phyloP scores from a whole-genome alignment of 1,284 basidiomycete species.

The Moesziomyces globuligerus region DNA sequence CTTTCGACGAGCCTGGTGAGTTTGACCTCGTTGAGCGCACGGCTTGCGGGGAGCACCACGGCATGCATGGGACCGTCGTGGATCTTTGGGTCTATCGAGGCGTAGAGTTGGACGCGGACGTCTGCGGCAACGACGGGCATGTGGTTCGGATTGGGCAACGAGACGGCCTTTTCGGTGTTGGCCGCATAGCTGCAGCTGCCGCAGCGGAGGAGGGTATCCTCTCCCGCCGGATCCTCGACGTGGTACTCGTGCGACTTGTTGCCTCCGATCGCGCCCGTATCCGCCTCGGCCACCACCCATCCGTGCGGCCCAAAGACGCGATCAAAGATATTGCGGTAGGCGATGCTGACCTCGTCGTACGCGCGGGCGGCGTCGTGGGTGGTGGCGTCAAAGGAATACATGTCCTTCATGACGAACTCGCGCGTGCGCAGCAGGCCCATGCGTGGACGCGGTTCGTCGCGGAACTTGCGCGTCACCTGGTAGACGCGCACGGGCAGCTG shows the following conservation, averaged over 20 bases:
- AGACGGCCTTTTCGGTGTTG: slow-evolving; percentile 64
- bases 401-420: slow-evolving; percentile 68
- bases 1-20: slow-evolving; percentile 27
- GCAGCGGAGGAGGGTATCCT: slow-evolving; percentile 67
- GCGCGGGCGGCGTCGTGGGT: slow-evolving; percentile 27
- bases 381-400: slow-evolving; percentile 67
- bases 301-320: slow-evolving; percentile 31
- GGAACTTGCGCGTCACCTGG: slow-evolving; percentile 67
- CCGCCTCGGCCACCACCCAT: slow-evolving; percentile 66
- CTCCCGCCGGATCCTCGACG: slow-evolving; percentile 62
- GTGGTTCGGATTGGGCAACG: slow-evolving; percentile 23
- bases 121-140: slow-evolving; percentile 33
- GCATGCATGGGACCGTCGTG: slow-evolving; percentile 46
- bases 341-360: slow-evolving; percentile 62
- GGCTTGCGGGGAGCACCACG: slow-evolving; percentile 37
- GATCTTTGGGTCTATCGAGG: slow-evolving; percentile 17
- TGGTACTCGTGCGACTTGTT: slow-evolving; percentile 68
- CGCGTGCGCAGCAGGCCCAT: slow-evolving; percentile 66
- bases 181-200: slow-evolving; percentile 62
- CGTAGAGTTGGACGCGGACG: slow-evolving; percentile 44
- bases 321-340: slow-evolving; percentile 64
- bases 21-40: slow-evolving; percentile 57
- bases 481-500: slow-evolving; percentile 66
- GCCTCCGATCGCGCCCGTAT: slow-evolving; percentile 68
- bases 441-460: slow-evolving; percentile 68